Evolutionary conservation across 371 early-diverging fungal genomes (phyloP).

Genomic region (Mucor circinelloides): DNA sequence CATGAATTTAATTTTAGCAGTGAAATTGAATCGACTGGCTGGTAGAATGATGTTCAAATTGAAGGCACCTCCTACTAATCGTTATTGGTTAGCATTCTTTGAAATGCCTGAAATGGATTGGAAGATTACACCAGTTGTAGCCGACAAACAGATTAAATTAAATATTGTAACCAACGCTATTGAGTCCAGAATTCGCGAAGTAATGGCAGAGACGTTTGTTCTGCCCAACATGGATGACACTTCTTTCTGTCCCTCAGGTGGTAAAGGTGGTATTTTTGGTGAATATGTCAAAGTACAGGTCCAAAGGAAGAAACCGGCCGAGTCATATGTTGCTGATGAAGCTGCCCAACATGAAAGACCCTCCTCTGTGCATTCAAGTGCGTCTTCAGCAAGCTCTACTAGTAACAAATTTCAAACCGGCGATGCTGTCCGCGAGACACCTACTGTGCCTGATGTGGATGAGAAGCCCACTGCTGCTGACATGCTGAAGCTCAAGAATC

Average conservation of each 20-base stretch:
- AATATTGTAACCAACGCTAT: constrained; percentile 81
- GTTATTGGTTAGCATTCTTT: constrained; percentile 89
- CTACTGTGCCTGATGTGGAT: constrained; percentile 14
- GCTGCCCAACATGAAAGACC: neutral
- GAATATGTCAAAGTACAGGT: constrained; percentile 12
- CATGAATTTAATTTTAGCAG: constrained; percentile 76
- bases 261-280: constrained; percentile 70
- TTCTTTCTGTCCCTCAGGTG: constrained; percentile 68
- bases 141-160: constrained; percentile 80
- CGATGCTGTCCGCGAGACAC: neutral
- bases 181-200: constrained; percentile 81
- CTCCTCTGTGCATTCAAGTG: neutral
- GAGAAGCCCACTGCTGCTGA: constrained; percentile 17
- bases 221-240: constrained; percentile 92
- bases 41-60: constrained; percentile 80
- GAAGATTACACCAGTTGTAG: constrained; percentile 83
- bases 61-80: constrained; percentile 84
- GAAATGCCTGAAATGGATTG: constrained; percentile 80
- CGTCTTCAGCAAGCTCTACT: neutral
- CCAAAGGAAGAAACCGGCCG: neutral
- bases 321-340: neutral
- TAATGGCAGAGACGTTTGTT: constrained; percentile 80
- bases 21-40: constrained; percentile 62
- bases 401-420: neutral
- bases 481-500: constrained; percentile 11